Base-by-base conservation (phyloP, 2,329 filamentous ascomycete species). In the Fusarium miscanthi region DNA sequence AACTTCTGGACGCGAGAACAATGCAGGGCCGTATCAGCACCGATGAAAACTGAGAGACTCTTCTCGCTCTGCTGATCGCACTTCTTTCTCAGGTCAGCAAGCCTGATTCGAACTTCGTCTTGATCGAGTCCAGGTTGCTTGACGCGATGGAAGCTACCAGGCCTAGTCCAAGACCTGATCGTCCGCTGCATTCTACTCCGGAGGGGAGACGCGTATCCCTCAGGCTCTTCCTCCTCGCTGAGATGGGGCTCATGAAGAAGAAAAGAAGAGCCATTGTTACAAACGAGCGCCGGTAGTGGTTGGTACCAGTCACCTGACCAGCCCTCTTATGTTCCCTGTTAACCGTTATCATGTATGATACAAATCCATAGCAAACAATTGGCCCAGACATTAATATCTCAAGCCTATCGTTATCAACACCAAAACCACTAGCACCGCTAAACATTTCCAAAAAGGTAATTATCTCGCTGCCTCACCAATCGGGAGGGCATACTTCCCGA, bases 361-460 rank as follows among this genome's bases (percentile, higher is more conserved):
- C 10, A 3, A 42, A 41, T 54, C 21, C 25, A 23, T 23, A 41
- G 42, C 25, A 42, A 23, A 54, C 25, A 13, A 54, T 53, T 53
- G 23, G 33, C 19, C 10, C 6, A 30, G 27, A n/a, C 7, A 0
- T 6, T 5, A 16, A 40, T n/a, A 53, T 17, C 37, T 54, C 8
- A 42, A 31, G 6, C 23, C 9, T 30, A 14, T 4, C 25, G 37
- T 54, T 42, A 42, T 54, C 37, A 23, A 30, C 16, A 54, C 17
- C 31, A 52, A 23, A 17, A 16, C 21, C 46, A 33, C 25, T 54
- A 54, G 23, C 21, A 48, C 23, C 31, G 30, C 45, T 30, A 54
- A 58, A 46, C 16, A 51, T 51, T 59, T 56, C 66, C 27, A 69
- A 58, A 69, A 56, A 59, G 51, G 59, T 51, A 70, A 69, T 69